phyloP scores from a whole-genome alignment of 306 rosid species.

The Quercus aquifolioides region DNA sequence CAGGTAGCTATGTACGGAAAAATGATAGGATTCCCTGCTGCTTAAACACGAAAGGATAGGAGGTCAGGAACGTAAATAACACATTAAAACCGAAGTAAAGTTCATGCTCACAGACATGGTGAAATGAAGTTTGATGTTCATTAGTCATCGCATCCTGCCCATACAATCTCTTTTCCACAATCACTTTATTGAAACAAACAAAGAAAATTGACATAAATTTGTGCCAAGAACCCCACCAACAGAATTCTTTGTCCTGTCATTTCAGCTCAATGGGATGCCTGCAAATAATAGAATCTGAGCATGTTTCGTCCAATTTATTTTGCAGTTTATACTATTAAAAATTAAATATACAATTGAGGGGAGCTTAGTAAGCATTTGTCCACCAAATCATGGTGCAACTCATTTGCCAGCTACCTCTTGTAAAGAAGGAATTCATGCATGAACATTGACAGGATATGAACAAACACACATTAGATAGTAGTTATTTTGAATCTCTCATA shows the following conservation, averaged over 20 bases:
- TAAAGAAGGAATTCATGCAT: not conserved
- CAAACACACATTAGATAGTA: no score
- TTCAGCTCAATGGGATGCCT: conserved; percentile 5
- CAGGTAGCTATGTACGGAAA: no score
- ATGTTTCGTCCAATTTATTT: not conserved
- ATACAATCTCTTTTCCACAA: conserved; percentile 14
- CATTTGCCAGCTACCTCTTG: no score
- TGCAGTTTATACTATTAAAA: not conserved
- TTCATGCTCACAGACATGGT: not conserved
- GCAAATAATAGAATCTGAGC: not conserved
- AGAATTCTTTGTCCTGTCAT: not conserved
- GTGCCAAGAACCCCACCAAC: not conserved
- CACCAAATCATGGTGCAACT: no score
- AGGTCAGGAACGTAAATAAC: not conserved
- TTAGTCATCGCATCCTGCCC: not conserved
- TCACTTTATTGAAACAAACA: conserved; percentile 29
- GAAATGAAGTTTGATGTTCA: not conserved
- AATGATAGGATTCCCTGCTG: no score
- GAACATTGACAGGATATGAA: not conserved
- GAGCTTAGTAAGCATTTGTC: not conserved
- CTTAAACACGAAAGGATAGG: not conserved
- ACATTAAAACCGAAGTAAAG: not conserved
- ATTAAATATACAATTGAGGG: not conserved
- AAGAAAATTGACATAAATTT: conserved; percentile 1
- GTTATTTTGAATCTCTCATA: no score